phyloP scores from a whole-genome alignment of 164 flowering plant genomes.

The Platanus orientalis region DNA sequence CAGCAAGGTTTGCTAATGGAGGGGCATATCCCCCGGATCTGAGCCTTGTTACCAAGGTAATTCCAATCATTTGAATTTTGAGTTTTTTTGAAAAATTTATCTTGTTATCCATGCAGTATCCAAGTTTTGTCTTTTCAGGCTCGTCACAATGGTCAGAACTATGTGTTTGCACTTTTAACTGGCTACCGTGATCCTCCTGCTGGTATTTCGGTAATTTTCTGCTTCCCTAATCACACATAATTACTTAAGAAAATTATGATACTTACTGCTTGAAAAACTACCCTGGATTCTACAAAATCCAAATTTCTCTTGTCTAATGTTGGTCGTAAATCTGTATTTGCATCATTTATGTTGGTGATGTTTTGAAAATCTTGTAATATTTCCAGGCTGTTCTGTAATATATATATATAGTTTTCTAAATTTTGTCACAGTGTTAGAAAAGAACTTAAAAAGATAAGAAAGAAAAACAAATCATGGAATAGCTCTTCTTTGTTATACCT shows the following conservation, averaged over 20 bases:
- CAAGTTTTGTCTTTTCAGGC: constrained; percentile 45
- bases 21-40: constrained; percentile 25
- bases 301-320: not conserved
- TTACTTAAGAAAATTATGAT: not conserved
- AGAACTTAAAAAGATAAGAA: too few relatives aligned
- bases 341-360: too few relatives aligned
- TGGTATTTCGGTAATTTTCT: constrained; percentile 63
- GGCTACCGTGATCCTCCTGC: constrained; percentile 94
- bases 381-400: too few relatives aligned
- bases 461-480: too few relatives aligned
- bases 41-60: constrained; percentile 19
- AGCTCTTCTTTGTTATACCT: too few relatives aligned
- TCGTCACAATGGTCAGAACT: constrained; percentile 91
- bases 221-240: not conserved
- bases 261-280: not conserved
- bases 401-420: too few relatives aligned
- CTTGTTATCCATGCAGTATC: not conserved
- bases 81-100: not conserved
- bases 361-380: too few relatives aligned
- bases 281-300: not conserved
- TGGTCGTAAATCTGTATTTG: not conserved
- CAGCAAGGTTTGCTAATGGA: constrained; percentile 46
- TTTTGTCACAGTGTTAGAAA: too few relatives aligned
- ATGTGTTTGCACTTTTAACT: constrained; percentile 81
- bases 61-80: not conserved